These are phyloP conservation scores for Macrolepiota albuminosa DNA, from an alignment of 768 basidiomycete species.

Conservation along the genomic window DNA sequence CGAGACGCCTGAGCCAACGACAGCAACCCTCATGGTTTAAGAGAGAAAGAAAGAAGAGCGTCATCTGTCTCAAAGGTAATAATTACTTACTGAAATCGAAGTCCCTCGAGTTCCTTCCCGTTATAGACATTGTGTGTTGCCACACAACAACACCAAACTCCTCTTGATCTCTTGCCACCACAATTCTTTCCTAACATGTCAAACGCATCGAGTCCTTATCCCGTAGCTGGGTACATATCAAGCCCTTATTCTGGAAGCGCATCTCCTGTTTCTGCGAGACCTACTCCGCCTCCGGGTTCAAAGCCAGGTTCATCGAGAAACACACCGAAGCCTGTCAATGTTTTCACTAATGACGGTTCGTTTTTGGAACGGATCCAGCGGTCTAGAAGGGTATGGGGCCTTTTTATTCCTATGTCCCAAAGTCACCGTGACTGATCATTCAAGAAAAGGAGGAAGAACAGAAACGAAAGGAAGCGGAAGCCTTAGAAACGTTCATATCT, in stretches of 20 bases:
- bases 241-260: constrained; percentile 12
- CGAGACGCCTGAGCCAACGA: constrained; percentile 75
- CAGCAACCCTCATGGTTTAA: constrained; percentile 53
- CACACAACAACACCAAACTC: constrained; percentile 2
- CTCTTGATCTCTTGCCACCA: not conserved
- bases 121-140: not conserved
- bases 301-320: constrained; percentile 30
- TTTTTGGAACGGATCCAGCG: constrained; percentile 63
- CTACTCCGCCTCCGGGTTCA: constrained; percentile 9
- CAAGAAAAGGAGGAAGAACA: constrained; percentile 50
- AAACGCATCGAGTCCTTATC: not conserved
- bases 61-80: not conserved
- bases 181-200: constrained; percentile 9
- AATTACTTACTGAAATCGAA: not conserved
- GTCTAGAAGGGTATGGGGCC: constrained; percentile 37
- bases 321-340: constrained; percentile 38
- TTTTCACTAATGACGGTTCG: constrained; percentile 68
- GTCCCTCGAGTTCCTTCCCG: not conserved
- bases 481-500: constrained; percentile 38
- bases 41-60: not conserved
- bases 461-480: constrained; percentile 49
- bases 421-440: not conserved
- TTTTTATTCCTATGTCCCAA: not conserved
- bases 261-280: constrained; percentile 9
- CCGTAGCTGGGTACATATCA: not conserved